Conservation (phyloP, 257 asterid genomes). For the Ajuga chamaepitys region DNA sequence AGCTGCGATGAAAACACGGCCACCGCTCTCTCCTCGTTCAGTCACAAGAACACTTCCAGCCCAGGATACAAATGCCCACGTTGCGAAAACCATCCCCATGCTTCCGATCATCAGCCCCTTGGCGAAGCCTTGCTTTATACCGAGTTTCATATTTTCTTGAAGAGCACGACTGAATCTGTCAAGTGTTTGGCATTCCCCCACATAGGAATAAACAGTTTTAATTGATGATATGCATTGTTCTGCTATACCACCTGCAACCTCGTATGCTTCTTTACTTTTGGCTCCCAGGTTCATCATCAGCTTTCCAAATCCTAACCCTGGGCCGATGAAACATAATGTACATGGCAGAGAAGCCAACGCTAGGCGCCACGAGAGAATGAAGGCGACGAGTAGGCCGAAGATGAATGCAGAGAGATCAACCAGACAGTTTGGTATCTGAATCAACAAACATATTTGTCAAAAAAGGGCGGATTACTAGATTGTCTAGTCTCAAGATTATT, state of each 20-base stretch:
- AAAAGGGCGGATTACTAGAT: too few species aligned
- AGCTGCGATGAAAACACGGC: slow-evolving; percentile 54
- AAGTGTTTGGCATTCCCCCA: slow-evolving; percentile 52
- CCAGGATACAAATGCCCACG: slow-evolving; percentile 81
- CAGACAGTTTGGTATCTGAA: slow-evolving; percentile 59
- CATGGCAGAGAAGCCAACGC: slow-evolving; percentile 68
- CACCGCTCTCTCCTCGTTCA: slow-evolving; percentile 62
- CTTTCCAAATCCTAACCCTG: slow-evolving; percentile 61
- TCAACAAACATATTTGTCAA: too few species aligned
- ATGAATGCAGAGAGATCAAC: slow-evolving; percentile 45
- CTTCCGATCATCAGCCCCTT: slow-evolving; percentile 86
- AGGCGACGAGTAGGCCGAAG: slow-evolving; percentile 43
- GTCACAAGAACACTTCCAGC: slow-evolving; percentile 61
- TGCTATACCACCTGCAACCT: slow-evolving; percentile 53
- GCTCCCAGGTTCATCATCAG: slow-evolving; percentile 45
- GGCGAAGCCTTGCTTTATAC: slow-evolving; percentile 54
- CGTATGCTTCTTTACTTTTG: slow-evolving; percentile 46
- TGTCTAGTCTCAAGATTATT: too few species aligned
- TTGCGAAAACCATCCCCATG: slow-evolving; percentile 51
- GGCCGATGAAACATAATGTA: slow-evolving; percentile 46
- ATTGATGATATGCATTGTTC: slow-evolving; percentile 71
- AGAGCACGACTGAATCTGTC: slow-evolving; percentile 49
- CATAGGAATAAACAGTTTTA: slow-evolving; percentile 68
- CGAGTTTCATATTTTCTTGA: slow-evolving; percentile 40
- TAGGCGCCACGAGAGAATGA: slow-evolving; percentile 69